These are phyloP conservation scores for Meyerozyma smithsonii DNA, from an alignment of 1,139 yeast genomes.

Conservation along the genomic window DNA sequence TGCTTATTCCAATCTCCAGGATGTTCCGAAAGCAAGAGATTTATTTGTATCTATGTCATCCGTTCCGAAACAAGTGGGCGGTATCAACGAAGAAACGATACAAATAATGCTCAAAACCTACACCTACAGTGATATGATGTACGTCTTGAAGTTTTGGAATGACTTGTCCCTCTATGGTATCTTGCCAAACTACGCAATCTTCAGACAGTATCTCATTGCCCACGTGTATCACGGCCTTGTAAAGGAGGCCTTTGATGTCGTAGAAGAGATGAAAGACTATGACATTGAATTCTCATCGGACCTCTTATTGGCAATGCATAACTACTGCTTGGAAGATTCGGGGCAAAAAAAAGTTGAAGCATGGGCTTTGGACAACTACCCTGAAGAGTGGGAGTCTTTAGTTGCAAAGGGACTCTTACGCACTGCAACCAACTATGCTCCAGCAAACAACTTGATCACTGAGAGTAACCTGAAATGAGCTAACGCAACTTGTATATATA, in stretches of 20 bases:
- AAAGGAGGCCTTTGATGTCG: conserved; percentile 52
- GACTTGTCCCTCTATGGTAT: conserved; percentile 52
- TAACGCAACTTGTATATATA: conserved; percentile 4
- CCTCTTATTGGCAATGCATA: conserved; percentile 54
- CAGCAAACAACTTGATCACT: conserved; percentile 17
- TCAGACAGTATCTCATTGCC: conserved; percentile 64
- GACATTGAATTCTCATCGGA: conserved; percentile 48
- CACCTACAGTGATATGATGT: conserved; percentile 54
- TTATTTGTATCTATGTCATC: conserved; percentile 57
- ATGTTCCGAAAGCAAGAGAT: conserved; percentile 55
- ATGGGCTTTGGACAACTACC: conserved; percentile 50
- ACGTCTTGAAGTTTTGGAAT: conserved; percentile 63
- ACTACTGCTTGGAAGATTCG: conserved; percentile 50
- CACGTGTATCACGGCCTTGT: conserved; percentile 67
- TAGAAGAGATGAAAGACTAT: conserved; percentile 46
- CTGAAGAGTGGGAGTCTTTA: conserved; percentile 45
- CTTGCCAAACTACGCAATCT: conserved; percentile 51
- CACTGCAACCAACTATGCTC: conserved; percentile 30
- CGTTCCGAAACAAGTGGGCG: conserved; percentile 43
- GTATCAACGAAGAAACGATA: conserved; percentile 65
- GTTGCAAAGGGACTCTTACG: conserved; percentile 33
- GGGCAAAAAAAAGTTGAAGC: conserved; percentile 43
- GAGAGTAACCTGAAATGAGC: conserved; percentile 6
- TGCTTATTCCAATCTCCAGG: conserved; percentile 63
- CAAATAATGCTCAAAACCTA: conserved; percentile 67